A percentile compares a stretch with the other conserved stretches of the same genome.
phyloP scores from a whole-genome alignment of 2,329 filamentous ascomycete species.

The Chaetothyriales sp. region DNA sequence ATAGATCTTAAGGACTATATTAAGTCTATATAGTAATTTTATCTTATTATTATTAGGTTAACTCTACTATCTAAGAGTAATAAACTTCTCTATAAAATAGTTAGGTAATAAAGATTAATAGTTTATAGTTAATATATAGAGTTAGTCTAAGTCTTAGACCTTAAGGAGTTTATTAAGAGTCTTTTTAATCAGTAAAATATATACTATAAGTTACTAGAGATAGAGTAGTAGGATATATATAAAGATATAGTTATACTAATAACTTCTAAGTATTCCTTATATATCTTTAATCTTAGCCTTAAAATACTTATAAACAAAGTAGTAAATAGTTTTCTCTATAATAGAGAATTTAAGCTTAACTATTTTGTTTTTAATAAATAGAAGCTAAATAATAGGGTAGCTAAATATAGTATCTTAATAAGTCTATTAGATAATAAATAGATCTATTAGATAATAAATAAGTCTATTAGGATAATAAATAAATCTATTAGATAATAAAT shows the following conservation, averaged over 20 bases:
- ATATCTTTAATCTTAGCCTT: slow-evolving; percentile 29
- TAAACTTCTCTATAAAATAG: not conserved
- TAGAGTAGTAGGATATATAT: slow-evolving; percentile 36
- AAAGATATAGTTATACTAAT: slow-evolving; percentile 23
- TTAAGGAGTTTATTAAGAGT: slow-evolving; percentile 34
- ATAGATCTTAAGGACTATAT: slow-evolving; percentile 27
- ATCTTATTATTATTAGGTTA: not conserved
- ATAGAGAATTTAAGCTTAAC: slow-evolving; percentile 34
- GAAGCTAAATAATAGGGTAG: slow-evolving; percentile 41
- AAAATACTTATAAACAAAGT: slow-evolving; percentile 35
- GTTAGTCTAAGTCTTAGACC: slow-evolving; percentile 31
- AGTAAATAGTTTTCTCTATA: slow-evolving; percentile 41
- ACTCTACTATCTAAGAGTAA: not conserved
- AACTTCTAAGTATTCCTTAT: slow-evolving; percentile 12
- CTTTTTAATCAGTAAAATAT: slow-evolving; percentile 35
- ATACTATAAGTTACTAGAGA: slow-evolving; percentile 39
- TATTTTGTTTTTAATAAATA: slow-evolving; percentile 30
- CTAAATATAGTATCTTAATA: slow-evolving; percentile 41
- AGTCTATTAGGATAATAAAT: no score
- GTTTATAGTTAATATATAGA: slow-evolving; percentile 21
- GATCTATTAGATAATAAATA: no score
- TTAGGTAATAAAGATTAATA: not conserved
- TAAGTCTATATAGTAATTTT: slow-evolving; percentile 20
- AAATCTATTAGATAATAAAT: no score
- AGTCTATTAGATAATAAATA: no score